Conservation (phyloP, 352 stramenopile species). For the Globisporangium ultimum region DNA sequence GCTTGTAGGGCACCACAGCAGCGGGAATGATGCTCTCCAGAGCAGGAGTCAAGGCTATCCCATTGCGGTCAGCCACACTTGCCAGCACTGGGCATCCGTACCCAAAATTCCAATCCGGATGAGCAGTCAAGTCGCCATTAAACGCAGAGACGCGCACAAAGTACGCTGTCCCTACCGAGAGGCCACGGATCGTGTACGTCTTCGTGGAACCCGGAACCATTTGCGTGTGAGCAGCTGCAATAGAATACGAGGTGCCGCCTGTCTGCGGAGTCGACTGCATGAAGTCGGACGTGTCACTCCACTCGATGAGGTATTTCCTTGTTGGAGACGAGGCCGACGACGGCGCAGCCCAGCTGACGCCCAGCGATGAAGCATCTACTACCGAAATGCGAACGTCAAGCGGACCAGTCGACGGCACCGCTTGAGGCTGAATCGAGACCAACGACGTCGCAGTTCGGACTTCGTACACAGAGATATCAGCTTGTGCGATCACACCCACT, state of each 20-base stretch:
- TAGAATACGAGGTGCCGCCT: conserved; percentile 38
- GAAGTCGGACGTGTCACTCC: conserved; percentile 19
- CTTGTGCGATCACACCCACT: conserved; percentile 13
- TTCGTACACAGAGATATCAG: conserved; percentile 29
- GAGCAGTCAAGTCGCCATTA: conserved; percentile 58
- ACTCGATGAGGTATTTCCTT: conserved; percentile 71
- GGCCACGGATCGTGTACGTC: conserved; percentile 77
- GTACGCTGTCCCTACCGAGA: conserved; percentile 79
- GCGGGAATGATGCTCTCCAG: conserved; percentile 37
- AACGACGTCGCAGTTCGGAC: conserved; percentile 17
- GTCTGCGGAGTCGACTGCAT: conserved; percentile 18
- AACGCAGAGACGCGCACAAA: conserved; percentile 87
- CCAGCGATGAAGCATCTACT: conserved; percentile 55
- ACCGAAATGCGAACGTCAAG: conserved; percentile 51
- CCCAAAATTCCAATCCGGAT: conserved; percentile 25
- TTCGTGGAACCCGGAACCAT: conserved; percentile 32
- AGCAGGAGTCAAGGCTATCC: conserved; percentile 7
- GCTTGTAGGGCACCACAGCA: conserved; percentile 63
- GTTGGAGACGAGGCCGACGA: conserved; percentile 7
- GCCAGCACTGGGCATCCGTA: conserved; percentile 68
- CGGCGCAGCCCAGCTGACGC: conserved; percentile 61
- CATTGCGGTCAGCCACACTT: conserved; percentile 28
- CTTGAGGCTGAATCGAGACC: conserved; percentile 32
- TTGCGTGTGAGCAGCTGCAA: conserved; percentile 41
- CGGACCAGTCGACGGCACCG: conserved; percentile 46